Conservation (phyloP, 2,329 filamentous ascomycete species). For the Claviceps sorghi region DNA sequence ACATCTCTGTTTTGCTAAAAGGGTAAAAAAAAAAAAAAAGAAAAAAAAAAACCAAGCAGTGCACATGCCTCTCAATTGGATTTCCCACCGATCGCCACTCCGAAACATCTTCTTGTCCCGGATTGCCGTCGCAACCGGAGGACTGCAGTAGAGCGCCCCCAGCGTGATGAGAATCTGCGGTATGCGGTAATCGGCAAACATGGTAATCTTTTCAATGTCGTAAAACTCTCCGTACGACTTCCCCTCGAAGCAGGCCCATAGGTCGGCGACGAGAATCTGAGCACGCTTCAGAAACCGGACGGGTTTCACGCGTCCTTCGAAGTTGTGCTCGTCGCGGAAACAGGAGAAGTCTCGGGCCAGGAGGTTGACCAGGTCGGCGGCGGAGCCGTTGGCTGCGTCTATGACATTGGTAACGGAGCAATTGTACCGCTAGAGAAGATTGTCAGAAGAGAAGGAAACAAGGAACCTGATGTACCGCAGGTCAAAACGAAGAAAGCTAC, state of each 20-base stretch:
- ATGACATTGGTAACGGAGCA: constrained; percentile 63
- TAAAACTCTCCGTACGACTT: constrained; percentile 63
- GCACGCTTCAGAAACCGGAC: constrained; percentile 85
- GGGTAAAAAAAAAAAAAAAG: not conserved
- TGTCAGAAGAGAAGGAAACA: not conserved
- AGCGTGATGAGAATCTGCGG: constrained; percentile 82
- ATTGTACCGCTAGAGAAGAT: constrained; percentile 47
- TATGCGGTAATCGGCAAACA: constrained; percentile 96
- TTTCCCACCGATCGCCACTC: constrained; percentile 62
- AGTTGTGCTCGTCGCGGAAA: constrained; percentile 69
- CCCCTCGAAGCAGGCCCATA: constrained; percentile 92
- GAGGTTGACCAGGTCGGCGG: constrained; percentile 72
- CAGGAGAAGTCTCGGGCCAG: constrained; percentile 69
- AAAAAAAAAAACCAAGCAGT: constrained; percentile 6
- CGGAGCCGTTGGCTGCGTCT: constrained; percentile 59
- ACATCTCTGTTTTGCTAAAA: not conserved
- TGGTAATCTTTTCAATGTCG: constrained; percentile 91
- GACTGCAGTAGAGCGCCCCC: constrained; percentile 73
- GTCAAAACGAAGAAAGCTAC: not conserved
- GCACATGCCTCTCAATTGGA: constrained; percentile 63
- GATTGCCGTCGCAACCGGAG: constrained; percentile 59
- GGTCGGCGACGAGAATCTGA: constrained; percentile 87
- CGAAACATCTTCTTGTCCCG: constrained; percentile 48
- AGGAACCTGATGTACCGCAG: not conserved
- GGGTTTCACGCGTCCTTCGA: constrained; percentile 51